Percentiles rank a stretch among this genome's conserved stretches.
Evolutionary conservation across 768 basidiomycete genomes (phyloP).

Genomic region (Tricholomella constricta): DNA sequence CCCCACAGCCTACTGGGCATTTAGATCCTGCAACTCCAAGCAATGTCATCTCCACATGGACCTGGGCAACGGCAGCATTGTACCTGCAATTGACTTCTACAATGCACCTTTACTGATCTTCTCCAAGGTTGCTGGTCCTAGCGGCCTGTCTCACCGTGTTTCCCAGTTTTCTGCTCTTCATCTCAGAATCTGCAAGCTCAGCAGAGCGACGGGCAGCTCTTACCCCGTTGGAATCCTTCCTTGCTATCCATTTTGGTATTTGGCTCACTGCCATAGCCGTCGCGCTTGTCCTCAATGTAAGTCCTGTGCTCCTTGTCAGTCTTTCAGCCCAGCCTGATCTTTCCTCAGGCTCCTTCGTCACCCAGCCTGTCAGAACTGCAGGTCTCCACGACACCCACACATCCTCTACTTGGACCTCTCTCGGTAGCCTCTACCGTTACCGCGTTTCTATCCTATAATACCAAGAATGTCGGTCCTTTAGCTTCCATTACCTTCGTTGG

Average conservation of each 20-base stretch:
- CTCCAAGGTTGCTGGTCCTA: slow-evolving; percentile 21
- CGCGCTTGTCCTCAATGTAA: slow-evolving; percentile 61
- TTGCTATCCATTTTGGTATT: slow-evolving; percentile 68
- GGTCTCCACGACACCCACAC: slow-evolving; percentile 31
- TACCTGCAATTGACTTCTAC: slow-evolving; percentile 17
- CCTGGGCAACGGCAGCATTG: slow-evolving; percentile 29
- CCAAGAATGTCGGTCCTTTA: slow-evolving; percentile 56
- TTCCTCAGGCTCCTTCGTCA: slow-evolving; percentile 46
- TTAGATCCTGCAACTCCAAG: neutral
- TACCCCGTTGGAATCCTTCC: slow-evolving; percentile 69
- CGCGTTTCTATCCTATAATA: slow-evolving; percentile 69
- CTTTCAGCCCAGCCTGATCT: slow-evolving; percentile 1
- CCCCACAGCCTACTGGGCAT: neutral
- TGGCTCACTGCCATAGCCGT: slow-evolving; percentile 56
- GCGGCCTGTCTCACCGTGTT: slow-evolving; percentile 44
- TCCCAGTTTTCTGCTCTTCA: slow-evolving; percentile 69
- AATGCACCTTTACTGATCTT: slow-evolving; percentile 20
- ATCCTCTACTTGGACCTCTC: slow-evolving; percentile 68
- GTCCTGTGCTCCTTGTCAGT: slow-evolving; percentile 15
- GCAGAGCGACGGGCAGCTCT: slow-evolving; percentile 42
- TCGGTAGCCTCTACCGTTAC: slow-evolving; percentile 54
- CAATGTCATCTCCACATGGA: slow-evolving; percentile 31
- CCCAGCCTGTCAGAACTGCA: slow-evolving; percentile 34
- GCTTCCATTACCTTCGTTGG: slow-evolving; percentile 51
- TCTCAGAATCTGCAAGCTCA: slow-evolving; percentile 47